These are phyloP conservation scores for Pseudogymnoascus sp. DNA, from an alignment of 2,329 filamentous ascomycete species.

Conservation along the genomic window DNA sequence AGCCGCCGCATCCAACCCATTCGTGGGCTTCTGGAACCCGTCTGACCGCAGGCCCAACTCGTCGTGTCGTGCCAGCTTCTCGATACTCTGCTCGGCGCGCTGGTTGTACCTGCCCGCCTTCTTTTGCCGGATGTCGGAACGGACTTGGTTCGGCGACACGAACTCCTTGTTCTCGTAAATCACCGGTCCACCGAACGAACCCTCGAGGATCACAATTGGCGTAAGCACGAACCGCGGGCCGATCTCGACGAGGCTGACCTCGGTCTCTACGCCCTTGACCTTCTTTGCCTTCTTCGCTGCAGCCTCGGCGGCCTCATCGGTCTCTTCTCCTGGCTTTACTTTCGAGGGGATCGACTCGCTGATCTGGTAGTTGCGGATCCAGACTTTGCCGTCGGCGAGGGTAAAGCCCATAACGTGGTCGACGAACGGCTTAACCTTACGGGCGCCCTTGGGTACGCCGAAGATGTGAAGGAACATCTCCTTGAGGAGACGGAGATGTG, in stretches of 20 bases:
- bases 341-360: slow-evolving; percentile 66
- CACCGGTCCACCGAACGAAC: slow-evolving; percentile 88
- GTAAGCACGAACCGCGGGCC: slow-evolving; percentile 89
- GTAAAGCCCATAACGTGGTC: slow-evolving; percentile 94
- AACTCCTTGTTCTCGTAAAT: slow-evolving; percentile 99
- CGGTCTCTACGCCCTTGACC: slow-evolving; percentile 54
- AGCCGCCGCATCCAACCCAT: slow-evolving; percentile 67
- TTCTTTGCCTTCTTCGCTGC: slow-evolving; percentile 33
- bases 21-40: slow-evolving; percentile 54
- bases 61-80: slow-evolving; percentile 65
- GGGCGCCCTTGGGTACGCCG: slow-evolving; percentile 78
- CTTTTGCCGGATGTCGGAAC: slow-evolving; percentile 67
- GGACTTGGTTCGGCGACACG: slow-evolving; percentile 89
- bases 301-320: slow-evolving; percentile 37
- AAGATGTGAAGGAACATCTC: slow-evolving; percentile 87
- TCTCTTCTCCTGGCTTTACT: slow-evolving; percentile 33
- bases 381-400: slow-evolving; percentile 86
- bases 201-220: slow-evolving; percentile 90
- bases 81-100: slow-evolving; percentile 64
- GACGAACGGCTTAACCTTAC: slow-evolving; percentile 90
- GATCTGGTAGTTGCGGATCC: slow-evolving; percentile 93
- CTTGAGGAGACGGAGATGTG: slow-evolving; percentile 75
- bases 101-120: slow-evolving; percentile 73
- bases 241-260: slow-evolving; percentile 82
- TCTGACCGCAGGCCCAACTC: slow-evolving; percentile 66